Evolutionary conservation across 2,329 filamentous ascomycete species (phyloP).

Genomic region (Colletotrichum orchidophilum): DNA sequence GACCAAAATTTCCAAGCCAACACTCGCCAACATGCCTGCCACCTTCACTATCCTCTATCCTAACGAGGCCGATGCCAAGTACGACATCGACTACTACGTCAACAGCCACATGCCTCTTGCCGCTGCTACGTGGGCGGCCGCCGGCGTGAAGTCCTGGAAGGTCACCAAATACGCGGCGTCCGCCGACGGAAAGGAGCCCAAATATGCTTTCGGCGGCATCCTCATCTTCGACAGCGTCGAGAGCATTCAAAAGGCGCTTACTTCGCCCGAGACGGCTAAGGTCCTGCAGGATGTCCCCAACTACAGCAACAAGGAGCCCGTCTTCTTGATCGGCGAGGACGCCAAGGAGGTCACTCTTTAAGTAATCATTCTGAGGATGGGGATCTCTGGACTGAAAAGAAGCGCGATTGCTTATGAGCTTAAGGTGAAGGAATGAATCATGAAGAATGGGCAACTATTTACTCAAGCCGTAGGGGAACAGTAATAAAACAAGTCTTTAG

Average conservation of each 20-base stretch:
- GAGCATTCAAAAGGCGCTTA: constrained; percentile 12
- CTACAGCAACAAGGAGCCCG: constrained; percentile 47
- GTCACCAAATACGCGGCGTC: constrained; percentile 16
- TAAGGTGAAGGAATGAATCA: not conserved
- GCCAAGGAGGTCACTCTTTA: not conserved
- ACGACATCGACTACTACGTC: constrained; percentile 33
- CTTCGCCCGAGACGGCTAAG: constrained; percentile 7
- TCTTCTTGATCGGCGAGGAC: constrained; percentile 43
- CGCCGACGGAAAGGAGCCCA: constrained; percentile 18
- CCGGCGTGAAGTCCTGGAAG: constrained; percentile 20
- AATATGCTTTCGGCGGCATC: constrained; percentile 23
- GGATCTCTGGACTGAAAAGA: not conserved
- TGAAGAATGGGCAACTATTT: not conserved
- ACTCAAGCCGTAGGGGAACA: not conserved
- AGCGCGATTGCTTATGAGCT: not conserved
- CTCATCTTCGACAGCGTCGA: constrained; percentile 22
- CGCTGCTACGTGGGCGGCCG: constrained; percentile 11
- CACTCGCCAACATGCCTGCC: constrained; percentile 18
- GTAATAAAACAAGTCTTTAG: not conserved
- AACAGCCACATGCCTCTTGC: constrained; percentile 28
- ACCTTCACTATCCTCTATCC: constrained; percentile 37
- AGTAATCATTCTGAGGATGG: no score
- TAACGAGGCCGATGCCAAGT: constrained; percentile 34
- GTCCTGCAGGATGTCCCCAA: constrained; percentile 28
- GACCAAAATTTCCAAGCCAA: no score